Evolutionary conservation across 2,329 filamentous ascomycete species (phyloP), one percentile per base, ranked within the genome.

Genomic region (Phyllosticta capitalensis): DNA sequence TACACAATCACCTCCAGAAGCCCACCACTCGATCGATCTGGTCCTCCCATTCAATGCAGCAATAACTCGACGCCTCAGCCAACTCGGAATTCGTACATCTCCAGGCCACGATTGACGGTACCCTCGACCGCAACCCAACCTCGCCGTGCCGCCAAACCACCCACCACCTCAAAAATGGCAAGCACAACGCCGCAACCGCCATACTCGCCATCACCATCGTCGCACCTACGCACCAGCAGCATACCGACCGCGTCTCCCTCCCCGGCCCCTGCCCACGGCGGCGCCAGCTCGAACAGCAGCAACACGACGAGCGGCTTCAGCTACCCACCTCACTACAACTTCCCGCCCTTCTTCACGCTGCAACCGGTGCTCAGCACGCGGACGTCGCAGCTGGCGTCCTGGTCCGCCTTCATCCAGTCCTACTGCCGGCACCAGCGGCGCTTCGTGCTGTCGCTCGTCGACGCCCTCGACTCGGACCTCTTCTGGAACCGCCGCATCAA

Each of bases 281-380:
- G 20, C 19, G 20, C 19, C 49, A 51, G 20, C 49, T 19, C 54
- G 52, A 9, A 28, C 66, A 6, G 10, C 63, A 14, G 28, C 63
- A 5, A 52, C 65, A 22, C 58, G 58, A 45, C 54, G 3, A 2
- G 10, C 30, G 12, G 62, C 64, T 78, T 77, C 70, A 58, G 62
- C 61, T 76, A 76, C 65, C 76, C 77, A 38, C 69, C 74, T 9
- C 76, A 78, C 71, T 88, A 91, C 80, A 77, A 78, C 76, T 92
- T 90, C 78, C 89, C 89, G 0, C 86, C 89, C 69, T 92, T 94
- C 85, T 94, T 89, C 83, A 91, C 88, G 59, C 84, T 84, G 58
- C 89, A 94, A 74, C 83, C 86, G 38, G 90, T 90, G 76, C 79
- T 84, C 62, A 81, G 82, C 28, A 92, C 88, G 9, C 50, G 50